phyloP scores from a whole-genome alignment of 345 rosid genomes.

The Hibiscus syriacus region DNA sequence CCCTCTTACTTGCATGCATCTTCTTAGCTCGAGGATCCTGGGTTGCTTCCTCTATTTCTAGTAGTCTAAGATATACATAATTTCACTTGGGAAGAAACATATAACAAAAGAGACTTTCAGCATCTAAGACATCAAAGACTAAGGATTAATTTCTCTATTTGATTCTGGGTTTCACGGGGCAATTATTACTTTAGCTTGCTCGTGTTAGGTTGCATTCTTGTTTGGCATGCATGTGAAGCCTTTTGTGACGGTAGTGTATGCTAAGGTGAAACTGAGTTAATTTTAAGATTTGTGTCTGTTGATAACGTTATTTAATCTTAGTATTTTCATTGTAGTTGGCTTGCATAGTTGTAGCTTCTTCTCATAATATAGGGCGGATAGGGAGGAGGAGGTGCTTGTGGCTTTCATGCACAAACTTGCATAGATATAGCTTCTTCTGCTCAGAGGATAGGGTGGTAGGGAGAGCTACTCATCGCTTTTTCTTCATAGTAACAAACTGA shows the following conservation, averaged over 20 bases:
- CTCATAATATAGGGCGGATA: background rate
- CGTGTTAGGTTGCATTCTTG: background rate
- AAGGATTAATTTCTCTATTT: background rate
- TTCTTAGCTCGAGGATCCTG: background rate
- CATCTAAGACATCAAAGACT: background rate
- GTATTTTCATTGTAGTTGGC: background rate
- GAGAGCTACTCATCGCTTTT: background rate
- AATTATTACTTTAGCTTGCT: background rate
- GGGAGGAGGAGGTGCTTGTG: background rate
- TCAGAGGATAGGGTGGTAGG: too few species aligned
- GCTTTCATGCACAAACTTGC: conserved; percentile 2
- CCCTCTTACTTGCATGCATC: background rate
- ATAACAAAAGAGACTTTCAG: background rate
- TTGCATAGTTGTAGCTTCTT: background rate
- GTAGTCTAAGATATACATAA: background rate
- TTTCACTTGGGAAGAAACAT: background rate
- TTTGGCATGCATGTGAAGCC: background rate
- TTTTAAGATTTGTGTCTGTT: background rate
- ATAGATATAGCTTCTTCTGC: too few species aligned
- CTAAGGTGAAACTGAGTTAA: background rate
- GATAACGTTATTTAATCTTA: background rate
- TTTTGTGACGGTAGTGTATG: background rate
- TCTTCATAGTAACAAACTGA: background rate
- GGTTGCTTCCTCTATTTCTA: background rate
- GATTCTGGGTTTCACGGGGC: background rate